Base-by-base conservation (phyloP, 164 flowering plant genomes). In the Stephania japonica region DNA sequence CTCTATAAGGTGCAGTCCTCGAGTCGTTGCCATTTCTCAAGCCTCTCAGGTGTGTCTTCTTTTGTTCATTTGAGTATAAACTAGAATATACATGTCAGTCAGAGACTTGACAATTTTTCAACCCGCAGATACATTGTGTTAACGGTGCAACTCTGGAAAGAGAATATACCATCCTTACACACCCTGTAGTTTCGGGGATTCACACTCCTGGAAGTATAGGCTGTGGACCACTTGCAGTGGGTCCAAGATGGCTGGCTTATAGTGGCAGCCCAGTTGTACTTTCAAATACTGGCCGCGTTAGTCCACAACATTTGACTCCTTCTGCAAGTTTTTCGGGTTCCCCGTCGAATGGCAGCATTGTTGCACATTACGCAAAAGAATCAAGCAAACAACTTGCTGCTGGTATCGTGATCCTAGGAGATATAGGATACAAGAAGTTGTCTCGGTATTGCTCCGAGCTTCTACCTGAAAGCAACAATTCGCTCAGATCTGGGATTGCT, bases 241-340 rank as follows among this genome's bases (percentile, higher is more conserved):
- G 88, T 75, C 83, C 90, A 68, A 82, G 92, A 80, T 88, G 92
- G 92, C 74, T 88, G 78, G 92, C 90, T 21, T 88, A 87, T 82
- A 85, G 86, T 73, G 83, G 88, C 42, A 82, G 76, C 74, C 82
- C 75, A 42, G 84, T 85, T 21, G 42, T 80, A 68, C 63, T 78
- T 44, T 81, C 85, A 38, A 84, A 77, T 70, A 75, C 80, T 5
- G 86, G 86, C 25, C 89, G 89, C 27, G 72, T 87, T 70, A 85
- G 89, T 76, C 84, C 90, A 42, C 87, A 88, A 72, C 80, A 79
- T 73, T 77, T 87, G 25, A 72, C 83, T 59, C 81, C 84, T 73
- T 80, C 90, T 73, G 83, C 84, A 72, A 85, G 89, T 74, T 82
- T 79, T 47, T 82, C 85, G 77, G 86, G 84, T 72, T 80, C 87